These are phyloP conservation scores for Backusella circina DNA, from an alignment of 192 early-diverging fungal genomes.

Conservation along the genomic window DNA sequence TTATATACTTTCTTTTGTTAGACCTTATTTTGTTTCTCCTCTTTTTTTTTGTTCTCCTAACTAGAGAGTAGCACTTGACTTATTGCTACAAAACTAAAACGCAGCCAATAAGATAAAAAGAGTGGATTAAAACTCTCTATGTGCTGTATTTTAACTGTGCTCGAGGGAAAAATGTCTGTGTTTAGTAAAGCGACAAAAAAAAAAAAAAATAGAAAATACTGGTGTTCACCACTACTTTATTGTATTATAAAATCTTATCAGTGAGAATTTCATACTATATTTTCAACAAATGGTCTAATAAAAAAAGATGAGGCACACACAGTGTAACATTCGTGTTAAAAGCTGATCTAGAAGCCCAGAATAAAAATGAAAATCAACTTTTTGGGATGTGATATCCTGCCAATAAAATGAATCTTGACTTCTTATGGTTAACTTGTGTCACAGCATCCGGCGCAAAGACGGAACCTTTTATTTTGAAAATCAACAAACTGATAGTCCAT, in stretches of 20 bases:
- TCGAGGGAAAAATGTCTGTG: neutral
- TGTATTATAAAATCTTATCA: neutral
- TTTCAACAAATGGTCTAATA: neutral
- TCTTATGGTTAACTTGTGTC: neutral
- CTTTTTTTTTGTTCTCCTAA: neutral
- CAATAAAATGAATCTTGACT: neutral
- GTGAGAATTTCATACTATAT: neutral
- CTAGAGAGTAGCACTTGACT: neutral
- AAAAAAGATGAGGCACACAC: neutral
- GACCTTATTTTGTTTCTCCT: neutral
- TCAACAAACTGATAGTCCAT: neutral
- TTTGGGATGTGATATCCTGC: conserved; percentile 2
- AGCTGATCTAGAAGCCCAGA: neutral
- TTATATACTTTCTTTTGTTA: neutral
- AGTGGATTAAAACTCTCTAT: neutral
- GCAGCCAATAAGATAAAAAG: neutral
- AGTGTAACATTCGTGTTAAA: neutral
- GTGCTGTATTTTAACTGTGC: neutral
- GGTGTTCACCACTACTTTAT: neutral
- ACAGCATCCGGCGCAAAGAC: neutral
- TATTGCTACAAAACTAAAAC: neutral
- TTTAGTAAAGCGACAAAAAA: neutral
- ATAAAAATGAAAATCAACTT: neutral
- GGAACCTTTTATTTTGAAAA: neutral
- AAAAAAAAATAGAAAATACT: neutral